phyloP scores from a whole-genome alignment of 306 rosid species.

The Quillaja saponaria region DNA sequence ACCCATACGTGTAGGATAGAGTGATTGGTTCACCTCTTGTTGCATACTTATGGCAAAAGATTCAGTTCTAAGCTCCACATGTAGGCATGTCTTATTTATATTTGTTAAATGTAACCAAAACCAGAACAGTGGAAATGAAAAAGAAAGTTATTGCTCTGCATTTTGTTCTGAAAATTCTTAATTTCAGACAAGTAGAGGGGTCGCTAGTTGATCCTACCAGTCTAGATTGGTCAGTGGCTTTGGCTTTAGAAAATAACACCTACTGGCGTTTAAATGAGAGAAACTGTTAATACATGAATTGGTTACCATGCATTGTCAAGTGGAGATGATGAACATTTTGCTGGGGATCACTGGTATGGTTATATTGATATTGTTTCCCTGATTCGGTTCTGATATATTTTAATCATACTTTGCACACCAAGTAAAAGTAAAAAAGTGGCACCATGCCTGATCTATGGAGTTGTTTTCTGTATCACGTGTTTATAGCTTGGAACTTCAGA shows the following conservation, averaged over 20 bases:
- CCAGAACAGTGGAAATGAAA: not conserved
- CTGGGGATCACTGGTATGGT: too few relatives aligned
- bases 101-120: not conserved
- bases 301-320: too few relatives aligned
- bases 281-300: too few relatives aligned
- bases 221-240: not conserved
- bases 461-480: not conserved
- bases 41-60: conserved; percentile 16
- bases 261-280: conserved; percentile 7
- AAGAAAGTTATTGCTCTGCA: not conserved
- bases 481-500: conserved; percentile 60
- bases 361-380: too few relatives aligned
- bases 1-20: too few relatives aligned
- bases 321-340: too few relatives aligned
- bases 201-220: conserved; percentile 17
- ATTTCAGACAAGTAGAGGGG: conserved; percentile 12
- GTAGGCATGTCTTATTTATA: not conserved
- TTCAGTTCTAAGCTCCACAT: conserved; percentile 4
- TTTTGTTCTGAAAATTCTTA: conserved; percentile 5
- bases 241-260: not conserved
- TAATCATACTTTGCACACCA: too few relatives aligned
- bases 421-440: not conserved
- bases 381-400: too few relatives aligned
- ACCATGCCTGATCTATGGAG: not conserved
- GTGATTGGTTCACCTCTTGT: not conserved